Evolutionary conservation across 1,284 basidiomycete species (phyloP).

Genomic region (Marasmius oreades): DNA sequence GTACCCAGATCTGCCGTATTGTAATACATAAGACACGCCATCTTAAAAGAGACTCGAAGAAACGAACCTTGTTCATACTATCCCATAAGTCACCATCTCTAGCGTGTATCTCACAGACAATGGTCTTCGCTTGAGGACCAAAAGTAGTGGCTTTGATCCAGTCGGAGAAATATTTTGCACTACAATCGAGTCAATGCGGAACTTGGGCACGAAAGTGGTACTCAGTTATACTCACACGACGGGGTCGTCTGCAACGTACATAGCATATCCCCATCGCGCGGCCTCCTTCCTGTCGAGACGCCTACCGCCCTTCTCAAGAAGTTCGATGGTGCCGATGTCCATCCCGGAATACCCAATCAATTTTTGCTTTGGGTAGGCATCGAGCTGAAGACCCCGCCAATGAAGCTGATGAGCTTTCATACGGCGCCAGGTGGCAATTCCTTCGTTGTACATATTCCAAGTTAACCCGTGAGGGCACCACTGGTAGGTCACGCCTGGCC

Average conservation of each 20-base stretch:
- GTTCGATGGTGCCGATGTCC: neutral
- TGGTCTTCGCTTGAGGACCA: neutral
- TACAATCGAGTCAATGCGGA: neutral
- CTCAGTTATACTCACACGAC: neutral
- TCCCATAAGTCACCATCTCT: constrained; percentile 1
- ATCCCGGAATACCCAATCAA: constrained; percentile 4
- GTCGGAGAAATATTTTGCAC: neutral
- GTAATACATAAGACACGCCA: neutral
- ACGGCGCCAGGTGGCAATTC: neutral
- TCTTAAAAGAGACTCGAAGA: neutral
- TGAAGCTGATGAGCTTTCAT: neutral
- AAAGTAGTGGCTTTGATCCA: neutral
- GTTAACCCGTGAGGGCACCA: constrained; percentile 9
- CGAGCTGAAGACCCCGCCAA: neutral
- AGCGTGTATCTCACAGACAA: neutral
- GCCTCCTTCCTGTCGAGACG: constrained; percentile 1
- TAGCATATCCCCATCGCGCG: neutral
- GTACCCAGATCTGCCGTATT: constrained; percentile 9
- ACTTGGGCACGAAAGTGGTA: neutral
- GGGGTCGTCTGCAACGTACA: constrained; percentile 3
- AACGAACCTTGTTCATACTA: neutral
- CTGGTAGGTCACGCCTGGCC: constrained; percentile 9
- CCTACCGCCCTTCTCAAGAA: constrained; percentile 1
- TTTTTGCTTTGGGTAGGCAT: neutral
- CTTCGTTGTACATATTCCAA: constrained; percentile 10